Conservation (phyloP, 164 flowering plant genomes). For the Umbilicus rupestris region DNA sequence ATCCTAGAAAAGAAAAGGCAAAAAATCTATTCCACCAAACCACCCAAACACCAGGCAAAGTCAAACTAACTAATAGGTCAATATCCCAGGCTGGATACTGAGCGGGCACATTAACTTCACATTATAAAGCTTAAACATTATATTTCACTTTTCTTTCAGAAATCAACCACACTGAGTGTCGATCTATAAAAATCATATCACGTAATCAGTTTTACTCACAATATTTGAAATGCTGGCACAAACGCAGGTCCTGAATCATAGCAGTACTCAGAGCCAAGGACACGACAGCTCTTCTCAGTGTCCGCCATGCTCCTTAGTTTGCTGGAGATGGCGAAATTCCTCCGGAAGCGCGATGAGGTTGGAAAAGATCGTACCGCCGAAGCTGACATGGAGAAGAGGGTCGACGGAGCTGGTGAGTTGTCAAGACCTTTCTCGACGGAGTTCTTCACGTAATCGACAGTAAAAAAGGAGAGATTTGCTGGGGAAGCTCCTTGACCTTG, state of each 20-base stretch:
- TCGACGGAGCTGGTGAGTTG: constrained; percentile 53
- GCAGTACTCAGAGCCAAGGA: neutral
- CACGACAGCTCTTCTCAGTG: constrained; percentile 24
- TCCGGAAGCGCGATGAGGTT: constrained; percentile 84
- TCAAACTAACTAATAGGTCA: no score
- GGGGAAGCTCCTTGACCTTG: constrained; percentile 72
- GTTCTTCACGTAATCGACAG: constrained; percentile 36
- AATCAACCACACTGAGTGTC: no score
- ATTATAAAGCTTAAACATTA: no score
- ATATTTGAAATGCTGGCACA: neutral
- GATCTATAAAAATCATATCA: no score
- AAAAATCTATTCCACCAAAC: no score
- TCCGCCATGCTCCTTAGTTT: constrained; percentile 56
- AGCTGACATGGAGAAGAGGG: constrained; percentile 73
- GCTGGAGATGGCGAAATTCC: constrained; percentile 82
- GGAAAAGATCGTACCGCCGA: constrained; percentile 72
- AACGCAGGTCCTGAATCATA: neutral
- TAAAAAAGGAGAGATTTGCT: constrained; percentile 55
- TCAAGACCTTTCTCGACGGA: constrained; percentile 42
- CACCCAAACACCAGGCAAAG: no score
- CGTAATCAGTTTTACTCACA: no score
- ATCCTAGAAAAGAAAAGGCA: no score
- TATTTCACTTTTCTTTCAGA: no score
- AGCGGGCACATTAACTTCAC: no score
- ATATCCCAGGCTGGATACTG: no score